Conservation (phyloP, 176 grass and related monocot species). For the Juncus inflexus region DNA sequence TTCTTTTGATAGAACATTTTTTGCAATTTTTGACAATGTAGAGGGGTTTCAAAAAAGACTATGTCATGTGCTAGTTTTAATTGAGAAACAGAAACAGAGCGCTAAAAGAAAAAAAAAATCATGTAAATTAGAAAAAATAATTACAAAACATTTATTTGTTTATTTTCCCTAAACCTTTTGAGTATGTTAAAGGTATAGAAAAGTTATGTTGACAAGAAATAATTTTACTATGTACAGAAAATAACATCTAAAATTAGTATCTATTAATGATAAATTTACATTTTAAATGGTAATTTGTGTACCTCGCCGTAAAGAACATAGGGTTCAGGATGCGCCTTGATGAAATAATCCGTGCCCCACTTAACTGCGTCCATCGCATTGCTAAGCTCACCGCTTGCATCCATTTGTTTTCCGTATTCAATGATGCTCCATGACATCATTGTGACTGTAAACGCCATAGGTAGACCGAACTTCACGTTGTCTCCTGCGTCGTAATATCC, state of each 20-base stretch:
- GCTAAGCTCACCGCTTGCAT: slow-evolving; percentile 56
- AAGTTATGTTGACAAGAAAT: neutral
- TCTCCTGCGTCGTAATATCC: slow-evolving; percentile 97
- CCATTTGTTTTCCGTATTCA: slow-evolving; percentile 83
- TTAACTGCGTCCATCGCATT: slow-evolving; percentile 84
- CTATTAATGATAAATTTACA: too few species aligned
- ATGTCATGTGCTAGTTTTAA: slow-evolving; percentile 16
- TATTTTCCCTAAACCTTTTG: too few species aligned
- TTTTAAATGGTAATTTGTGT: neutral
- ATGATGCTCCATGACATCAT: slow-evolving; percentile 93
- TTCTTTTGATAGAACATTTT: neutral
- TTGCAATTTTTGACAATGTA: too few species aligned
- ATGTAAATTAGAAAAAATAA: too few species aligned
- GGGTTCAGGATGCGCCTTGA: slow-evolving; percentile 78
- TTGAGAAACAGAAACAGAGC: neutral
- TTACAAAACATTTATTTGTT: too few species aligned
- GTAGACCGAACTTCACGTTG: slow-evolving; percentile 93
- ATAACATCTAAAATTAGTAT: too few species aligned
- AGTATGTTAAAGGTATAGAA: too few species aligned
- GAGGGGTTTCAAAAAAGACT: neutral
- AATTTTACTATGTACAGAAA: neutral
- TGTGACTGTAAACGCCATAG: slow-evolving; percentile 96
- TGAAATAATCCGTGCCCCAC: slow-evolving; percentile 92
- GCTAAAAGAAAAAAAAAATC: too few species aligned
- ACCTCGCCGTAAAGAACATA: slow-evolving; percentile 86